phyloP scores from a whole-genome alignment of 805 yeast species.

The Suhomyces sp. region DNA sequence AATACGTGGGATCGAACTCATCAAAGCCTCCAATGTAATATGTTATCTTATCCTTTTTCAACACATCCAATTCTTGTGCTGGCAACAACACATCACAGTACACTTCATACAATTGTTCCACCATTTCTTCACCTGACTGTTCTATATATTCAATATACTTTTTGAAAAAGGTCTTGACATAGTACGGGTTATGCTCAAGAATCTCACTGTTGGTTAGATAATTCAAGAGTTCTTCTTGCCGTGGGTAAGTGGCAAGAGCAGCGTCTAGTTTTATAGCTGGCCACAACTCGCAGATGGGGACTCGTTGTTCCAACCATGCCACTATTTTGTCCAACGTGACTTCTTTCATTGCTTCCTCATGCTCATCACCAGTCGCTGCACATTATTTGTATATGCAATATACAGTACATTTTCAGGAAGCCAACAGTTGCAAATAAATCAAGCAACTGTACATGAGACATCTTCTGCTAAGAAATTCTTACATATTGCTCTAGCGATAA shows the following conservation, averaged over 20 bases:
- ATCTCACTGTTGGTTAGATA: neutral
- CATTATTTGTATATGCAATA: neutral
- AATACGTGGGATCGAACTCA: constrained; percentile 25
- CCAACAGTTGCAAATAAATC: neutral
- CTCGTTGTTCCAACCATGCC: constrained; percentile 5
- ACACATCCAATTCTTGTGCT: constrained; percentile 31
- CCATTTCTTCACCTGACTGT: constrained; percentile 22
- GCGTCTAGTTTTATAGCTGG: neutral
- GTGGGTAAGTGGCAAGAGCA: neutral
- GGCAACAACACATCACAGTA: constrained; percentile 33
- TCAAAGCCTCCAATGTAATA: constrained; percentile 31
- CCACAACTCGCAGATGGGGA: constrained; percentile 4
- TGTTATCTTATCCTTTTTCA: constrained; percentile 36
- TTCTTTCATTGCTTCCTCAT: neutral
- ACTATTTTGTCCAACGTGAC: neutral
- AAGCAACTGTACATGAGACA: neutral
- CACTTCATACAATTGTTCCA: constrained; percentile 43
- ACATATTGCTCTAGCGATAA: too few relatives aligned
- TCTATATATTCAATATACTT: constrained; percentile 38
- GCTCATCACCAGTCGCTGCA: neutral
- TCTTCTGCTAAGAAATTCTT: too few relatives aligned
- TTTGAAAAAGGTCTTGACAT: constrained; percentile 47
- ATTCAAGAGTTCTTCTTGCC: neutral
- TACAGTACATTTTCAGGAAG: neutral
- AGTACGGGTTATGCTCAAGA: constrained; percentile 45